Percentiles rank a stretch among this genome's conserved stretches.
phyloP scores from a whole-genome alignment of 2,329 filamentous ascomycete species.

The Phoma herbarum region DNA sequence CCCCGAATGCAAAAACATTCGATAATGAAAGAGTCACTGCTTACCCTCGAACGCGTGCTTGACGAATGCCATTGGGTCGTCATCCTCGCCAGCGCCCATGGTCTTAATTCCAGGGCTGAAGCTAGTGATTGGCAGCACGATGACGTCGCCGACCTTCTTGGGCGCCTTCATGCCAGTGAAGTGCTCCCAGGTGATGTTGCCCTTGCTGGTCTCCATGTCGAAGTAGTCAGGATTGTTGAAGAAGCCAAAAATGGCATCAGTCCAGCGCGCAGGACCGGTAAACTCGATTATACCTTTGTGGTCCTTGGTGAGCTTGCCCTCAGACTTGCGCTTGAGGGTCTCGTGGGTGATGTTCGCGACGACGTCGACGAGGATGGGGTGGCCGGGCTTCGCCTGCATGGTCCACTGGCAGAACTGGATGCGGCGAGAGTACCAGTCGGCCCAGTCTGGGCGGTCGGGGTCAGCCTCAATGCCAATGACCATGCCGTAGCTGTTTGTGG shows the following conservation, averaged over 20 bases:
- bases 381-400: constrained; percentile 93
- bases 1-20: constrained; percentile 7
- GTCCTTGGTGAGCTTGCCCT: constrained; percentile 69
- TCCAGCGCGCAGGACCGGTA: constrained; percentile 94
- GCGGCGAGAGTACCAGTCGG: constrained; percentile 91
- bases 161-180: constrained; percentile 87
- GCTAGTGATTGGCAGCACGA: constrained; percentile 93
- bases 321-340: constrained; percentile 75
- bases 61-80: constrained; percentile 96
- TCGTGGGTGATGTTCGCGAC: constrained; percentile 86
- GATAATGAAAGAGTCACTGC: constrained; percentile 36
- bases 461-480: constrained; percentile 97
- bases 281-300: constrained; percentile 88
- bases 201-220: constrained; percentile 74
- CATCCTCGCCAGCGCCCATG: constrained; percentile 87
- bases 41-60: constrained; percentile 95
- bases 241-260: constrained; percentile 88
- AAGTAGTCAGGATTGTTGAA: constrained; percentile 93
- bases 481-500: constrained; percentile 80
- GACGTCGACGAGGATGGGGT: constrained; percentile 88
- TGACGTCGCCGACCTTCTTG: constrained; percentile 91
- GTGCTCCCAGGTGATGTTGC: constrained; percentile 82
- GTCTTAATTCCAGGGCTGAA: constrained; percentile 95
- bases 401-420: constrained; percentile 99
- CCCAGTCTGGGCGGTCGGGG: constrained; percentile 91